phyloP scores from a whole-genome alignment of 345 rosid species.

The Odontarrhena argentea region DNA sequence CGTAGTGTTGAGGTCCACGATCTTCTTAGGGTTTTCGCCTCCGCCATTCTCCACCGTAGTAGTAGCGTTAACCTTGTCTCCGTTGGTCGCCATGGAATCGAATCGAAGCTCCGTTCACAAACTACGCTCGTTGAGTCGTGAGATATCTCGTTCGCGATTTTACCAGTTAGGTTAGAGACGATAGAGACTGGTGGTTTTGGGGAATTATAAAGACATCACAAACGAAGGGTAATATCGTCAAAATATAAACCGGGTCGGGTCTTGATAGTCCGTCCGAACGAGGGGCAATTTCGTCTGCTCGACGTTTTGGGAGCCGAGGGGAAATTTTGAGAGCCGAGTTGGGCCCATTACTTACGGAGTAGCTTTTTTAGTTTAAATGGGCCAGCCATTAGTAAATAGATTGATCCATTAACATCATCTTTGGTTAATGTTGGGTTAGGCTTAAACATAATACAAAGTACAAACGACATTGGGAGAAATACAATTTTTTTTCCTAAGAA shows the following conservation, averaged over 20 bases:
- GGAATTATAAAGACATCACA: neutral
- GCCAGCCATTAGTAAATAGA: no score
- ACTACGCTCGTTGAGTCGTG: neutral
- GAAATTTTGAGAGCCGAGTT: no score
- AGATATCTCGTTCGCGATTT: conserved; percentile 7
- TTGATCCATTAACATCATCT: no score
- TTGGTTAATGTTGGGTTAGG: no score
- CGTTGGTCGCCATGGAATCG: conserved; percentile 47
- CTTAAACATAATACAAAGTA: no score
- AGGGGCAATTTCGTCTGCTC: neutral
- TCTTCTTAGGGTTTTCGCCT: conserved; percentile 45
- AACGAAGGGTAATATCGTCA: conserved; percentile 28
- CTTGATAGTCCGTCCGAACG: neutral
- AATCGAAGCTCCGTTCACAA: conserved; percentile 7
- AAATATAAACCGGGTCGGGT: neutral
- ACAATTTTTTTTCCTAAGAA: no score
- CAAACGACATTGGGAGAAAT: no score
- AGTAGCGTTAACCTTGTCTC: conserved; percentile 40
- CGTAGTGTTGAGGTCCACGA: conserved; percentile 43
- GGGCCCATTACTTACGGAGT: no score
- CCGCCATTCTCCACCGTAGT: conserved; percentile 19
- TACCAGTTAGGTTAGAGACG: conserved; percentile 1
- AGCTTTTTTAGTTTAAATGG: no score
- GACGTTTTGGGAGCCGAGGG: no score
- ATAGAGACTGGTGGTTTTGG: neutral